Conservation (phyloP, 768 basidiomycete genomes). For the Antrodiella citrinella region DNA sequence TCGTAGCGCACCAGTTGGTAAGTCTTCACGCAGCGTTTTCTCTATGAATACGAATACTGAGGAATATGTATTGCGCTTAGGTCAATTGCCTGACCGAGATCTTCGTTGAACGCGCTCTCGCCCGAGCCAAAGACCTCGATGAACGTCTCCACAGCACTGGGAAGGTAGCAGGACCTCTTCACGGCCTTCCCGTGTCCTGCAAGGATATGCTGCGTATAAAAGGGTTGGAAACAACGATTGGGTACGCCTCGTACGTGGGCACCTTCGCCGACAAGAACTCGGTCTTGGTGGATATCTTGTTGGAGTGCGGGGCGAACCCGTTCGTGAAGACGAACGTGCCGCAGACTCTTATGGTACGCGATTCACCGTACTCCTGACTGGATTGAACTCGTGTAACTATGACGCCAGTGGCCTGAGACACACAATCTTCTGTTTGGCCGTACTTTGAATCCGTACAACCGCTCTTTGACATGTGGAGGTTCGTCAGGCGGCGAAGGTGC, state of each 20-base stretch:
- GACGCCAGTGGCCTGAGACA: slow-evolving; percentile 42
- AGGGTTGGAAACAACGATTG: slow-evolving; percentile 64
- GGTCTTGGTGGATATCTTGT: slow-evolving; percentile 58
- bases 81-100: slow-evolving; percentile 80
- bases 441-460: slow-evolving; percentile 54
- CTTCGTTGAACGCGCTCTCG: slow-evolving; percentile 66
- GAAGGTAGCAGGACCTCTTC: slow-evolving; percentile 59
- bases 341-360: slow-evolving; percentile 61
- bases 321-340: slow-evolving; percentile 74
- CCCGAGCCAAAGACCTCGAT: slow-evolving; percentile 60
- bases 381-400: background rate
- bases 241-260: slow-evolving; percentile 70
- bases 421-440: slow-evolving; percentile 56
- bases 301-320: slow-evolving; percentile 58
- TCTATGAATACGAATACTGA: no score
- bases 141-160: slow-evolving; percentile 53
- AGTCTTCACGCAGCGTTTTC: no score
- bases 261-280: slow-evolving; percentile 49
- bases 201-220: slow-evolving; percentile 70
- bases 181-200: slow-evolving; percentile 67
- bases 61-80: no score
- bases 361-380: slow-evolving; percentile 1
- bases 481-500: slow-evolving; percentile 66
- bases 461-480: slow-evolving; percentile 49
- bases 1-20: slow-evolving; percentile 74